phyloP scores from a whole-genome alignment of 139 green algal species.

The Closterium sp. region DNA sequence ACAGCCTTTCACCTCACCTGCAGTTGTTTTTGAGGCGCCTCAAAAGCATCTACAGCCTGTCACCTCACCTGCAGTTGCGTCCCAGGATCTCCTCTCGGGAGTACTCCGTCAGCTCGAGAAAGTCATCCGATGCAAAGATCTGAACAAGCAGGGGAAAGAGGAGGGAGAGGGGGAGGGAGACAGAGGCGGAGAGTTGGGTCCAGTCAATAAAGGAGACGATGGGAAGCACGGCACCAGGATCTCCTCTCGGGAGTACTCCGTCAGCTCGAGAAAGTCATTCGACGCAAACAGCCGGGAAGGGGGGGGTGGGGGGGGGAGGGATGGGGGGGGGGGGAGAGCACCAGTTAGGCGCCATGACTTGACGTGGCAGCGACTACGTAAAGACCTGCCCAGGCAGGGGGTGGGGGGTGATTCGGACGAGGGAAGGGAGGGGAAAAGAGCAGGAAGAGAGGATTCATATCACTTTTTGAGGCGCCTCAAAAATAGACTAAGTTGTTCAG shows the following conservation, averaged over 20 bases:
- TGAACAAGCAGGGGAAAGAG: not conserved
- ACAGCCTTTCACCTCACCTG: too few species aligned
- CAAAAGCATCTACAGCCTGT: too few species aligned
- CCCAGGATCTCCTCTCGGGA: conserved; percentile 88
- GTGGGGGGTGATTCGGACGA: too few species aligned
- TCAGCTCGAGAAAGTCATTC: conserved; percentile 93
- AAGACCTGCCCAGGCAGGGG: not conserved
- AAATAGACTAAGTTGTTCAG: too few species aligned
- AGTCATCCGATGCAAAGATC: conserved; percentile 58
- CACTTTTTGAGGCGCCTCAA: too few species aligned
- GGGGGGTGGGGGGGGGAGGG: too few species aligned
- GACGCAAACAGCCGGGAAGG: conserved; percentile 12
- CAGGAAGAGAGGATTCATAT: too few species aligned
- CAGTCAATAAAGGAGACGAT: conserved; percentile 64
- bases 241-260: conserved; percentile 86
- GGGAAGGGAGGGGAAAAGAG: not conserved
- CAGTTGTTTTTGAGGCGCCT: too few species aligned
- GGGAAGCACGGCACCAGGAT: conserved; percentile 94
- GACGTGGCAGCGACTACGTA: too few species aligned
- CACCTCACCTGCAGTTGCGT: conserved; percentile 83
- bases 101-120: conserved; percentile 90
- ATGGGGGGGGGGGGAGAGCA: too few species aligned
- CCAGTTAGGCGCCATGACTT: too few species aligned
- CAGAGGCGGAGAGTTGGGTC: not conserved
- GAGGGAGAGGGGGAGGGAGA: not conserved